phyloP scores from a whole-genome alignment of 495 filamentous ascomycete species.

The Corynascus novoguineensis region DNA sequence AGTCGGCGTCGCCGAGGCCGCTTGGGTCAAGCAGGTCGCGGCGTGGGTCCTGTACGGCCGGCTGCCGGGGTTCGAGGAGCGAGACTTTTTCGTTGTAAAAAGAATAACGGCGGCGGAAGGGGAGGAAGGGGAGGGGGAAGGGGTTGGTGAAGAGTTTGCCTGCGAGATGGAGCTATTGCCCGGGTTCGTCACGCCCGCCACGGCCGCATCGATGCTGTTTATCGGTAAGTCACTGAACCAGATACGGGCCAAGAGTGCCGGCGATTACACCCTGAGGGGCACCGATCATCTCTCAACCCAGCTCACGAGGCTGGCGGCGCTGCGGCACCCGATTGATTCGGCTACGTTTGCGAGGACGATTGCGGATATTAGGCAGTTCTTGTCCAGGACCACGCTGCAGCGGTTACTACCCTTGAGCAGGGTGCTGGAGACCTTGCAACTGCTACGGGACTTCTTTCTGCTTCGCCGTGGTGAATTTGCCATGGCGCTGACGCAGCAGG shows the following conservation, averaged over 20 bases:
- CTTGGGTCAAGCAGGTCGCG: constrained; percentile 85
- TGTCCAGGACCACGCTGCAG: constrained; percentile 76
- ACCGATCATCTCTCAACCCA: constrained; percentile 62
- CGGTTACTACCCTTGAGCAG: constrained; percentile 69
- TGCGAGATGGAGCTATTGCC: constrained; percentile 55
- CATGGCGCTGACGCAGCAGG: constrained; percentile 74
- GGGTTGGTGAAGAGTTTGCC: constrained; percentile 28
- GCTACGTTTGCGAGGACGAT: constrained; percentile 65
- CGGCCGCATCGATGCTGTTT: constrained; percentile 80
- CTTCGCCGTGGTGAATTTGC: constrained; percentile 88
- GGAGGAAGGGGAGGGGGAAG: constrained; percentile 3
- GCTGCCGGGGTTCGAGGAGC: constrained; percentile 62
- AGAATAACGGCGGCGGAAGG: too few relatives aligned
- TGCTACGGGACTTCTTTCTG: constrained; percentile 82
- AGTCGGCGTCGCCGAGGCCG: constrained; percentile 70
- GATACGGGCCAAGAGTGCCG: constrained; percentile 51
- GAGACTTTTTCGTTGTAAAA: constrained; percentile 92
- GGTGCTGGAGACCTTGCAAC: constrained; percentile 67
- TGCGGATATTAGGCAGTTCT: constrained; percentile 66
- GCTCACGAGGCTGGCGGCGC: constrained; percentile 61
- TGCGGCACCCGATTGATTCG: constrained; percentile 68
- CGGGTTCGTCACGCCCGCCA: constrained; percentile 65
- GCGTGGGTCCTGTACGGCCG: constrained; percentile 88
- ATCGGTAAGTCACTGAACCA: constrained; percentile 86
- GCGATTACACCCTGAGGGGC: constrained; percentile 52